Percentiles rank a stretch among this genome's conserved stretches.
These are phyloP conservation scores for Tolypocladium guangdongense DNA, from an alignment of 2,329 filamentous ascomycete genomes.

Conservation along the genomic window DNA sequence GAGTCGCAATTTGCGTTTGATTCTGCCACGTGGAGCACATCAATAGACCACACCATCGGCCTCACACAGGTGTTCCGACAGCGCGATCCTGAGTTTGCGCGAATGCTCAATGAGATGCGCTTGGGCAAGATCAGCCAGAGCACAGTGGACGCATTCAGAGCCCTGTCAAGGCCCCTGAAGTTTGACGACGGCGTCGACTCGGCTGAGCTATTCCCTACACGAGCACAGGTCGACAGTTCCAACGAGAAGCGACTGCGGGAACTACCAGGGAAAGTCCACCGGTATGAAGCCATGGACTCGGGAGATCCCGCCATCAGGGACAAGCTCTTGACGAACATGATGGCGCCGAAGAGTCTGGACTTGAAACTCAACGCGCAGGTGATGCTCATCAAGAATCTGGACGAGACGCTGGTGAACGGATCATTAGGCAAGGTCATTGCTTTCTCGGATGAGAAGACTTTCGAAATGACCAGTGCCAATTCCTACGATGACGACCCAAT, in stretches of 20 bases:
- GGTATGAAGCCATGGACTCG: slow-evolving; percentile 64
- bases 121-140: slow-evolving; percentile 68
- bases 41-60: slow-evolving; percentile 90
- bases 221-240: slow-evolving; percentile 77
- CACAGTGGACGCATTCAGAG: slow-evolving; percentile 67
- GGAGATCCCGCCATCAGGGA: slow-evolving; percentile 66
- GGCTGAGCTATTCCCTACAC: slow-evolving; percentile 88
- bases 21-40: slow-evolving; percentile 80
- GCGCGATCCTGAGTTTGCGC: slow-evolving; percentile 76
- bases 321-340: slow-evolving; percentile 76
- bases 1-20: slow-evolving; percentile 87
- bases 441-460: slow-evolving; percentile 28
- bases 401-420: slow-evolving; percentile 87
- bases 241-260: slow-evolving; percentile 65
- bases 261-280: slow-evolving; percentile 56
- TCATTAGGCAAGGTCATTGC: slow-evolving; percentile 71
- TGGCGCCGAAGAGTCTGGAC: slow-evolving; percentile 72
- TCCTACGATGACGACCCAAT: slow-evolving; percentile 33
- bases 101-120: slow-evolving; percentile 97
- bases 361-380: slow-evolving; percentile 91
- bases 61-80: slow-evolving; percentile 95
- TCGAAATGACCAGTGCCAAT: slow-evolving; percentile 27
- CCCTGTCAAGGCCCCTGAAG: slow-evolving; percentile 57
- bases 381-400: slow-evolving; percentile 99
- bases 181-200: slow-evolving; percentile 59